Evolutionary conservation across 768 basidiomycete species (phyloP).

Genomic region (Trametes elegans): DNA sequence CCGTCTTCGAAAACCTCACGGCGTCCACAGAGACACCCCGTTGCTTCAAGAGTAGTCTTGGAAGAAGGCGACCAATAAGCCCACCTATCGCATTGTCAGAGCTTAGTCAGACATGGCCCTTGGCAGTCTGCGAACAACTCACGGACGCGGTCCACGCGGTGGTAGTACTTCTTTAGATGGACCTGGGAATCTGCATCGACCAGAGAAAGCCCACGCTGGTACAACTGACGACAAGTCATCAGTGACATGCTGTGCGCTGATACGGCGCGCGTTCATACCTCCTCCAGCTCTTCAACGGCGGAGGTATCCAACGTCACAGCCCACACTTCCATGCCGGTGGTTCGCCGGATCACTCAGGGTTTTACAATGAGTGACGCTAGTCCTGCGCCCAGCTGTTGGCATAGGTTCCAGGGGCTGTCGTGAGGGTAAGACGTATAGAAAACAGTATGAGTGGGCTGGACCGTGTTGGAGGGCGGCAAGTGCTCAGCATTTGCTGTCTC

Average conservation of each 20-base stretch:
- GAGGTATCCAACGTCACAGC: slow-evolving; percentile 37
- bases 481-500: no score
- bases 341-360: no score
- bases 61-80: slow-evolving; percentile 73
- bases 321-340: slow-evolving; percentile 41
- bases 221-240: slow-evolving; percentile 43
- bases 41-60: slow-evolving; percentile 59
- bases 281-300: slow-evolving; percentile 31
- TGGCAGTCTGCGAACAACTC: slow-evolving; percentile 24
- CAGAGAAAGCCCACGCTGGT: slow-evolving; percentile 52
- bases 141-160: slow-evolving; percentile 77
- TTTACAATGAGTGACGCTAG: neutral
- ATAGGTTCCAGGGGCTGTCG: no score
- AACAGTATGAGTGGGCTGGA: no score
- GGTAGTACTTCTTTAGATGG: slow-evolving; percentile 65
- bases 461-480: no score
- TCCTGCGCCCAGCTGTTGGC: no score
- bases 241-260: slow-evolving; percentile 2
- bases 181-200: slow-evolving; percentile 56
- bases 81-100: slow-evolving; percentile 49
- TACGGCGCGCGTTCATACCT: slow-evolving; percentile 24
- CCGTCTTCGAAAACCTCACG: slow-evolving; percentile 56
- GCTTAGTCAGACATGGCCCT: neutral
- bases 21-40: slow-evolving; percentile 47
- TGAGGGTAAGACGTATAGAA: no score